These are phyloP conservation scores for Xylaria sp. DNA, from an alignment of 495 filamentous ascomycete genomes.

Conservation along the genomic window DNA sequence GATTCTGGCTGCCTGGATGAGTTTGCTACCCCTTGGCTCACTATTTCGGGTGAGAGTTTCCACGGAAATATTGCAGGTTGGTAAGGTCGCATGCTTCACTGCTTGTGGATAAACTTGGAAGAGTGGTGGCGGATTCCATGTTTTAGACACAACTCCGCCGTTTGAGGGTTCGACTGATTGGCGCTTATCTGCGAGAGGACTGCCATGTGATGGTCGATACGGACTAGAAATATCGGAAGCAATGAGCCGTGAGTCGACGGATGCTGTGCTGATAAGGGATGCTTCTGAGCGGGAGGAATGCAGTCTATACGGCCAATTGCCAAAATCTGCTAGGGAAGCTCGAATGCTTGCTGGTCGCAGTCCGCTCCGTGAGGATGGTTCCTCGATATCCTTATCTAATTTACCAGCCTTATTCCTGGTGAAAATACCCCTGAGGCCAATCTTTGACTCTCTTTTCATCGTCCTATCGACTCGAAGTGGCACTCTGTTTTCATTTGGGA, in stretches of 20 bases:
- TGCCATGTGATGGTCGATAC: constrained; percentile 18
- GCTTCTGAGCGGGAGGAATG: constrained; percentile 50
- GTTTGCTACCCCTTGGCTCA: constrained; percentile 53
- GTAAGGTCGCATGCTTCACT: constrained; percentile 60
- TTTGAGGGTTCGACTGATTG: constrained; percentile 22
- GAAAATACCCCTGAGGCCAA: constrained; percentile 59
- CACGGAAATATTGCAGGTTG: constrained; percentile 58
- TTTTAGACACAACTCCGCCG: constrained; percentile 37
- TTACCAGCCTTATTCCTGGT: constrained; percentile 44
- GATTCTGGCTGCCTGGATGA: constrained; percentile 37
- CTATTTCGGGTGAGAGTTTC: constrained; percentile 70
- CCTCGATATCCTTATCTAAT: constrained; percentile 36
- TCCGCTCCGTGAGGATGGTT: constrained; percentile 32
- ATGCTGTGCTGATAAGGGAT: constrained; percentile 39
- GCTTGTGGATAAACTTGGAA: constrained; percentile 93
- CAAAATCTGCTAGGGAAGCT: constrained; percentile 52
- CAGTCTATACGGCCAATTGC: constrained; percentile 50
- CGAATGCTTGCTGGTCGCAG: constrained; percentile 46
- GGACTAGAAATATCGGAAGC: constrained; percentile 12
- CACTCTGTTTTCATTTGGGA: constrained; percentile 31
- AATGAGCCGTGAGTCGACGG: constrained; percentile 24
- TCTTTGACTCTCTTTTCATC: constrained; percentile 52
- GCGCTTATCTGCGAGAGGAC: constrained; percentile 24
- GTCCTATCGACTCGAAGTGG: constrained; percentile 34
- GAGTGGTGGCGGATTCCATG: constrained; percentile 82